Percentiles rank a stretch among this genome's conserved stretches.
Conservation (phyloP, 257 asterid species). For the Fraxinus cuspidata region DNA sequence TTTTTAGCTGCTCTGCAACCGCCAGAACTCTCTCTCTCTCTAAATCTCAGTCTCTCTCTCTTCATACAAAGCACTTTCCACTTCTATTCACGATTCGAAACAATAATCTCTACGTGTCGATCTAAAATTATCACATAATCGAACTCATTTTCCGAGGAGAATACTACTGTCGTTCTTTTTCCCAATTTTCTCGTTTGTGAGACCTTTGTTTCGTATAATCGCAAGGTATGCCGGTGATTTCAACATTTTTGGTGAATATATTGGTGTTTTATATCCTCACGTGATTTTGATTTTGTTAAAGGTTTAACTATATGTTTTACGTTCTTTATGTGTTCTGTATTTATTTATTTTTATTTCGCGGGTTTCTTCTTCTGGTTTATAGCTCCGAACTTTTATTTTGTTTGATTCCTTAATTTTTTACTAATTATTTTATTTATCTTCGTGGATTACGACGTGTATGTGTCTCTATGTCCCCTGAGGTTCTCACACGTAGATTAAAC, state of each 20-base stretch:
- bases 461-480: not conserved
- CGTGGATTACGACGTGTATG: not conserved
- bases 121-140: not conserved
- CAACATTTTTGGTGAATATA: not conserved
- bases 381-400: not conserved
- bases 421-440: not conserved
- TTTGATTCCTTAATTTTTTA: not conserved
- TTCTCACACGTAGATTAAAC: not conserved
- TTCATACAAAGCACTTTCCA: not conserved
- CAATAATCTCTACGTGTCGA: not conserved
- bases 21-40: not conserved
- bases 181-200: slow-evolving; percentile 2
- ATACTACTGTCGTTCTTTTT: not conserved
- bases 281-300: not conserved
- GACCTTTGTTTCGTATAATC: not conserved
- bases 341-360: not conserved
- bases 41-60: not conserved
- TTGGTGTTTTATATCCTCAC: not conserved
- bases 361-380: not conserved
- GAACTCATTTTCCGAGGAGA: not conserved
- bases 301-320: not conserved
- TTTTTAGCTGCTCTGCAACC: not conserved
- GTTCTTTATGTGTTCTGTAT: not conserved
- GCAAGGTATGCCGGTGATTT: slow-evolving; percentile 25
- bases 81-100: too few relatives aligned